A percentile compares a stretch with the other conserved stretches of the same genome.
phyloP scores from a whole-genome alignment of 2,329 filamentous ascomycete genomes.

The Bisporella sp. region DNA sequence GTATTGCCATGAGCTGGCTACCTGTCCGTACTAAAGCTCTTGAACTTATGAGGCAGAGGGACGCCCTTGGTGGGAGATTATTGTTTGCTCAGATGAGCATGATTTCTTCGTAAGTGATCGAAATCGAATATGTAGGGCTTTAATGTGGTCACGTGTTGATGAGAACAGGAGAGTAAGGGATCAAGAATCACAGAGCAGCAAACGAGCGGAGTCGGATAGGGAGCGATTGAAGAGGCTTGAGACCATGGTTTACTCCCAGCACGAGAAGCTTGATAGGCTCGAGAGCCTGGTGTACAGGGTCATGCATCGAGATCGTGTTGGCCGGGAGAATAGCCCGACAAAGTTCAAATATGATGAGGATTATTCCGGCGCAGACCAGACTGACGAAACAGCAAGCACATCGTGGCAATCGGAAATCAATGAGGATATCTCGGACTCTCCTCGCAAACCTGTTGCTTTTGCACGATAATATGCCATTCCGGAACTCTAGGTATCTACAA shows the following conservation, averaged over 20 bases:
- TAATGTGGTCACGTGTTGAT: constrained; percentile 2
- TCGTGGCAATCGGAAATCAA: background rate
- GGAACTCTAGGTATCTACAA: constrained; percentile 10
- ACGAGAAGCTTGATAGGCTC: constrained; percentile 19
- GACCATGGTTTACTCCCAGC: constrained; percentile 13
- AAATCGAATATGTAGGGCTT: background rate
- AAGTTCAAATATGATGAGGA: constrained; percentile 1
- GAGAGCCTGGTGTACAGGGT: constrained; percentile 16
- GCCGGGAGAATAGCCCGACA: background rate
- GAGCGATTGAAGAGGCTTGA: constrained; percentile 18
- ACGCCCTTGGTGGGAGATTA: constrained; percentile 37
- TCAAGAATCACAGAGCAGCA: constrained; percentile 15
- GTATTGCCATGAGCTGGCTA: constrained; percentile 39
- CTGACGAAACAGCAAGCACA: background rate
- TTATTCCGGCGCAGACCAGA: background rate
- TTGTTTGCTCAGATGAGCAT: constrained; percentile 43
- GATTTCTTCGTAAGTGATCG: constrained; percentile 33
- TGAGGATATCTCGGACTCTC: background rate
- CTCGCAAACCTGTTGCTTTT: background rate
- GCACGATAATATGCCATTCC: background rate
- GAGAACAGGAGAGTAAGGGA: constrained; percentile 16
- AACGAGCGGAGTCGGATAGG: constrained; percentile 12
- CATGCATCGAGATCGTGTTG: constrained; percentile 14
- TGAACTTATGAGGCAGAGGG: constrained; percentile 39
- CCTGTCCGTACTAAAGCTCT: constrained; percentile 37